phyloP scores from a whole-genome alignment of 2,329 filamentous ascomycete genomes.

The Reticulascus tulasneorum region DNA sequence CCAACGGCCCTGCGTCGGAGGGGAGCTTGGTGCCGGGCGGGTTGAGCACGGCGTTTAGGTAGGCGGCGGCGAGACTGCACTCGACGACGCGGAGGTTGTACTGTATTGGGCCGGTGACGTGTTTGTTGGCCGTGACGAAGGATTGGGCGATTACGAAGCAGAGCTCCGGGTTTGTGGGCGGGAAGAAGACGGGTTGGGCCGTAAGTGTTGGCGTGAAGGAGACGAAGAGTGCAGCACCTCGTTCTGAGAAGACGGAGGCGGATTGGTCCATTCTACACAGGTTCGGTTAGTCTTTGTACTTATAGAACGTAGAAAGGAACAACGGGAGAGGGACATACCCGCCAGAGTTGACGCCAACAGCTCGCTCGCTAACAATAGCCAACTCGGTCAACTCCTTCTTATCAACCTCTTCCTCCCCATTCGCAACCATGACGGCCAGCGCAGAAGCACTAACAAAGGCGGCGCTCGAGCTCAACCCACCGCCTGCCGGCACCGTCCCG shows the following conservation, averaged over 20 bases:
- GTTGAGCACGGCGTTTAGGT: slow-evolving; percentile 56
- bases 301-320: not conserved
- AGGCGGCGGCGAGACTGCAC: slow-evolving; percentile 80
- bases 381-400: slow-evolving; percentile 91
- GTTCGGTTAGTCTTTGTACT: not conserved
- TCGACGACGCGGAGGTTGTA: slow-evolving; percentile 98
- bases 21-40: slow-evolving; percentile 59
- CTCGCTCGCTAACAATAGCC: slow-evolving; percentile 89
- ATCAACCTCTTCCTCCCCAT: slow-evolving; percentile 72
- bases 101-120: slow-evolving; percentile 86
- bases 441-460: slow-evolving; percentile 90
- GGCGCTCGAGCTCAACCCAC: slow-evolving; percentile 88
- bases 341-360: slow-evolving; percentile 93
- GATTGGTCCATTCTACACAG: slow-evolving; percentile 84
- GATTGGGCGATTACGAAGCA: slow-evolving; percentile 93
- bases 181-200: slow-evolving; percentile 76
- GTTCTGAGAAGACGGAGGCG: slow-evolving; percentile 87
- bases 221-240: slow-evolving; percentile 83
- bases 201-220: slow-evolving; percentile 78
- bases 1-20: slow-evolving; percentile 75
- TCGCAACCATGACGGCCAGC: slow-evolving; percentile 81
- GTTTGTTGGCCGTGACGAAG: slow-evolving; percentile 91
- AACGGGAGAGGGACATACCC: slow-evolving; percentile 53
- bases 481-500: slow-evolving; percentile 86
- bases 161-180: slow-evolving; percentile 74